Base-by-base conservation (phyloP, 1,139 yeast genomes). In the Blastobotrys serpentis region DNA sequence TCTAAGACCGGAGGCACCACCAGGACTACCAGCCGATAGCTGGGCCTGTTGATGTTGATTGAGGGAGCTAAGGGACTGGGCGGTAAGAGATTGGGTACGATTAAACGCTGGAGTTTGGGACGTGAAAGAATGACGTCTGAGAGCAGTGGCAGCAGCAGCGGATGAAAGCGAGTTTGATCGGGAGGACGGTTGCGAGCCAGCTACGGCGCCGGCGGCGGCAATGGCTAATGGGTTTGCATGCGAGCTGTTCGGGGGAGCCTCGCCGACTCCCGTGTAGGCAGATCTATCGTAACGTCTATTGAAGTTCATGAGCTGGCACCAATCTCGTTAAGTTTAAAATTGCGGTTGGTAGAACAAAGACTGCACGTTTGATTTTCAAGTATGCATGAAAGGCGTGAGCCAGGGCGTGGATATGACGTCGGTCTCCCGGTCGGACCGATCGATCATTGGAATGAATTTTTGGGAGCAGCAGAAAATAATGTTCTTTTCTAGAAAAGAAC, bases 191-290 rank as follows among this genome's bases (percentile, higher is more conserved):
- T 57, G 76, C 19, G 70, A 64, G 4, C 74, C 70, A 11, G 70
- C 62, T 3, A 36, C 40, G 25, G 40, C 40, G n/a, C 40, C 40
- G 16, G 76, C 77, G 34, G 78, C 78, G 11, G 77, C 77, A 13
- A 74, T 48, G 1, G 78, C 77, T 6, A 63, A 60, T 13, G 65
- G 59, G 43, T 52, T 55, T 33, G 59, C 64, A 14, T 49, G 42
- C 21, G 42, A 54, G 25, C 60, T 45, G 46, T 59, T 56, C 11
- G 63, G 63, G 26, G 64, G 63, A 25, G 64, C 61, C 23, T 52
- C 53, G 19, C 59, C 61, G 4, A 60, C 64, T 10, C 64, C 64
- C 10, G 65, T 58, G 52, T 69, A 70, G 11, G 72, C 51, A 3
- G 48, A 39, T 18, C 42, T 18, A 14, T 39, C 33, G 42, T 23